Base-by-base conservation (phyloP, 768 basidiomycete genomes). In the Galerina sulciceps region DNA sequence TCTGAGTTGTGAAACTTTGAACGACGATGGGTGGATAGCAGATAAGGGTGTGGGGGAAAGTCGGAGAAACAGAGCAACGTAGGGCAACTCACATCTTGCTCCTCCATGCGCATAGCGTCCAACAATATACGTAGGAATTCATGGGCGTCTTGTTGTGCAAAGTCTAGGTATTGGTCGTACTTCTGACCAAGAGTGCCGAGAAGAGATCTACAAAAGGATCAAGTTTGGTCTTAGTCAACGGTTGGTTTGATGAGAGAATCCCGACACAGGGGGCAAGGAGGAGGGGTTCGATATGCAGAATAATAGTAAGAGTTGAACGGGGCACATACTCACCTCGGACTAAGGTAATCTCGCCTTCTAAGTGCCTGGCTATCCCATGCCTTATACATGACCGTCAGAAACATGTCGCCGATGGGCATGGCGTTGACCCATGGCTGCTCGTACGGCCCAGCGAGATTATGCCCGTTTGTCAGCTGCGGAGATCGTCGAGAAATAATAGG, bases 121-220 rank as follows among this genome's bases (percentile, higher is more conserved):
- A 97, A 78, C 58, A 98, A 78, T 62, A 95, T 94, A 35, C 93
- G 82, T 22, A 98, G 75, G 61, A 96, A 89, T 76, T 99, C 96
- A 71, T 97, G 96, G 20, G 95, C 93, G 68, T 99, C 96, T 72
- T 97, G 96, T 72, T 99, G 96, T 8, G 91, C 87, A 71, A 95
- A 96, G 68, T 96, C 95, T 44, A 92, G 85, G 67, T 97, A 99
- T 67, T 99, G 95, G 63, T 94, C 93, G 69, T 96, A 91, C 74
- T 96, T 97, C 64, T 80, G 78, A 2, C 94, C 91, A 14, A 97
- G 76, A 10, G 84, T 80, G 26, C 79, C 70, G 15, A 96, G 74
- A 40, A 96, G 67, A 6, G 81, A 79, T 66, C 91, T 91, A 54
- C 8, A 13, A 35, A 51, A 26, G 38, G 41, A 54, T 60, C 18